Percentiles rank a stretch among this genome's conserved stretches.
These are phyloP conservation scores for Raphanus sativus DNA, from an alignment of 345 rosid species.

Conservation along the genomic window DNA sequence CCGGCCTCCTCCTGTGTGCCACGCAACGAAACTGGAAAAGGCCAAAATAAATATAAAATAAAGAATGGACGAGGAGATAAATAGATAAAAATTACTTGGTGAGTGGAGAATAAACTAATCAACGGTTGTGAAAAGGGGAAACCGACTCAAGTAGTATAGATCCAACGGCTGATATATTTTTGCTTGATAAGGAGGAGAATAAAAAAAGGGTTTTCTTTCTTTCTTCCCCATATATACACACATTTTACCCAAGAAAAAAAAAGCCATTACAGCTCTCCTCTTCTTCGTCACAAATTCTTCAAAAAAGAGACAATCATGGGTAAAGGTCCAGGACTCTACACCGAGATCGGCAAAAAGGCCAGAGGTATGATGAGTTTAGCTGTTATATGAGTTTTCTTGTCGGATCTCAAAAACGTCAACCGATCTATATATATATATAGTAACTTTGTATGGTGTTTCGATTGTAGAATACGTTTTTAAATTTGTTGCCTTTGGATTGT, in stretches of 20 bases:
- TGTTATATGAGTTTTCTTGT: background rate
- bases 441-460: background rate
- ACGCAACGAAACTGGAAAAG: slow-evolving; percentile 13
- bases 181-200: slow-evolving; percentile 30
- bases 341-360: slow-evolving; percentile 90
- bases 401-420: slow-evolving; percentile 24
- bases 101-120: slow-evolving; percentile 23
- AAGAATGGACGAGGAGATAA: background rate
- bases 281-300: background rate
- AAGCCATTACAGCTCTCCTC: background rate
- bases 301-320: slow-evolving; percentile 46
- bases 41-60: background rate
- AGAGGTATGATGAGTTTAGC: slow-evolving; percentile 49
- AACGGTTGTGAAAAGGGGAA: slow-evolving; percentile 22
- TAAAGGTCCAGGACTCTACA: slow-evolving; percentile 92
- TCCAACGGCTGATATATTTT: slow-evolving; percentile 31
- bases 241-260: background rate
- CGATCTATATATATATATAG: background rate
- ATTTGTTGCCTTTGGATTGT: background rate
- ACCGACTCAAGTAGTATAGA: background rate
- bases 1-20: slow-evolving; percentile 14
- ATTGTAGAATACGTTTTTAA: background rate
- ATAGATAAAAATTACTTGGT: slow-evolving; percentile 7
- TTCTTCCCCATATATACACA: slow-evolving; percentile 3
- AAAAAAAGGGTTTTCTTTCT: slow-evolving; percentile 22